These are phyloP conservation scores for Thyridium curvatum DNA, from an alignment of 2,329 filamentous ascomycete genomes.

Conservation along the genomic window DNA sequence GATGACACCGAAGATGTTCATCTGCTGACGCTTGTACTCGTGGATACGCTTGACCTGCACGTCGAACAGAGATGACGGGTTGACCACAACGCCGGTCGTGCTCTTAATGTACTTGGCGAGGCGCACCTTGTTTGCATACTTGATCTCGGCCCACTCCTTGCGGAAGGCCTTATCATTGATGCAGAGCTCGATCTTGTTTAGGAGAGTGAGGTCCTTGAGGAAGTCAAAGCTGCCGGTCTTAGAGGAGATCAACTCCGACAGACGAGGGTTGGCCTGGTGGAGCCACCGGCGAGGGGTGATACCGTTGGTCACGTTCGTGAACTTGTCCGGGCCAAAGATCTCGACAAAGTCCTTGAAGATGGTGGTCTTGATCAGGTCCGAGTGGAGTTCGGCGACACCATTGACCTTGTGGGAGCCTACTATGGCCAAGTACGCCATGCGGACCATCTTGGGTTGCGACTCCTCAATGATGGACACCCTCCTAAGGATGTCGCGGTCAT, in stretches of 20 bases:
- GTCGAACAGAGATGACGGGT: constrained; percentile 85
- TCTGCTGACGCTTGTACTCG: constrained; percentile 97
- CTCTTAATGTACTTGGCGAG: constrained; percentile 88
- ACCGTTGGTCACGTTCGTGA: constrained; percentile 97
- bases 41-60: constrained; percentile 99
- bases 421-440: constrained; percentile 92
- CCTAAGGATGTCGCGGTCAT: constrained; percentile 76
- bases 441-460: constrained; percentile 92
- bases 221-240: constrained; percentile 80
- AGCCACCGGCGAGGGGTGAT: constrained; percentile 95
- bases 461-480: constrained; percentile 98
- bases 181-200: constrained; percentile 80
- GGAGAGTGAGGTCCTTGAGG: constrained; percentile 80
- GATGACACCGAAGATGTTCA: constrained; percentile 98
- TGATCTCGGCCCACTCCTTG: constrained; percentile 94
- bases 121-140: constrained; percentile 89
- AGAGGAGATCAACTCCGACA: constrained; percentile 86
- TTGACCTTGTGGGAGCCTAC: constrained; percentile 99
- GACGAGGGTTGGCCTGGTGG: constrained; percentile 89
- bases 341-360: constrained; percentile 98
- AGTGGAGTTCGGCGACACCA: constrained; percentile 94
- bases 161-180: constrained; percentile 85
- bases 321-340: constrained; percentile 94
- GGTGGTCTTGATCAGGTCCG: constrained; percentile 96
- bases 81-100: constrained; percentile 73